Percentiles rank a stretch among this genome's conserved stretches.
These are phyloP conservation scores for Durio zibethinus DNA, from an alignment of 345 rosid species.

Conservation along the genomic window DNA sequence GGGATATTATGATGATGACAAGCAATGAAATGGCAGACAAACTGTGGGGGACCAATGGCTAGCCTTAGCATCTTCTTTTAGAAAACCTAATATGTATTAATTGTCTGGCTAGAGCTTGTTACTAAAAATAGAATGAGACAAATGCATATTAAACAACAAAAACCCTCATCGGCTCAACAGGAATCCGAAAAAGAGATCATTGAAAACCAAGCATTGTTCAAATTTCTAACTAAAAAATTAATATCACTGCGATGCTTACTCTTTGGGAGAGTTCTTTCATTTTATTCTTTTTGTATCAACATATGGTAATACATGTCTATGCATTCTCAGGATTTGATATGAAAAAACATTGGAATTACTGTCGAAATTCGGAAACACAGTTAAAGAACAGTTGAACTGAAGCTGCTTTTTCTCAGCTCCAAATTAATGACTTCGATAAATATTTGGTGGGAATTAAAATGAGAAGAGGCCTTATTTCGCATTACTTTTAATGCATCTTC, in stretches of 20 bases:
- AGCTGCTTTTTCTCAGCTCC: neutral
- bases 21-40: neutral
- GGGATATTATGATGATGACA: conserved; percentile 18
- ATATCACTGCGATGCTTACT: neutral
- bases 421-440: neutral
- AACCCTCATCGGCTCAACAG: neutral
- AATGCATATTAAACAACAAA: neutral
- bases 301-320: neutral
- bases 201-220: neutral
- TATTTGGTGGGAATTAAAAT: neutral
- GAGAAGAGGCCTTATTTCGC: neutral
- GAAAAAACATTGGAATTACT: neutral
- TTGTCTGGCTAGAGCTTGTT: conserved; percentile 13
- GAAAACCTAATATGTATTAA: conserved; percentile 7
- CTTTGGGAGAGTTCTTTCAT: neutral
- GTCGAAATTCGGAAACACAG: neutral
- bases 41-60: conserved; percentile 12
- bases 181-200: neutral
- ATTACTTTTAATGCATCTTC: neutral
- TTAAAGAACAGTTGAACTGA: neutral
- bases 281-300: neutral
- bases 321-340: neutral
- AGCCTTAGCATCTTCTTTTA: neutral
- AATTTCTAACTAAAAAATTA: neutral
- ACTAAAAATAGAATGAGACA: neutral